Evolutionary conservation across 139 green algal species (phyloP).

Genomic region (Chloropicon primus): DNA sequence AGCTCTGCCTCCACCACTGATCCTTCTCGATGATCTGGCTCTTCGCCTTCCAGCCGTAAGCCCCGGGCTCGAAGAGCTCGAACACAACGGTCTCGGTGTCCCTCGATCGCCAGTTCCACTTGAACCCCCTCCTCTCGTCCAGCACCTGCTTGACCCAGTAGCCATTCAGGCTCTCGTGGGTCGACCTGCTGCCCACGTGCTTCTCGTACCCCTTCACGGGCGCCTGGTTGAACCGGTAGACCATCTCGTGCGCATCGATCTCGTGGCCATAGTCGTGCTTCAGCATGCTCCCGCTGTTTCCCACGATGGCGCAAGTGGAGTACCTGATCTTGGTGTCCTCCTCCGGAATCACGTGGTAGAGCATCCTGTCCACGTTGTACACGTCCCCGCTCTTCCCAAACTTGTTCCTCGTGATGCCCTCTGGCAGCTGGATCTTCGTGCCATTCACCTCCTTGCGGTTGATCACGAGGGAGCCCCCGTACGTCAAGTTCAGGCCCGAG

Average conservation of each 20-base stretch:
- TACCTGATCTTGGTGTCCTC: slow-evolving; percentile 2
- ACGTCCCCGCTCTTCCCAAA: slow-evolving; percentile 8
- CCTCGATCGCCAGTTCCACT: slow-evolving; percentile 14
- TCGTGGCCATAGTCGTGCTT: slow-evolving; percentile 8
- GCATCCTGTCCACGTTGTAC: slow-evolving; percentile 15
- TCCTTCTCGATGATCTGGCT: slow-evolving; percentile 19
- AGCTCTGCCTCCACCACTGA: slow-evolving; percentile 4
- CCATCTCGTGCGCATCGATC: slow-evolving; percentile 21
- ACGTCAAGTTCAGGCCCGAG: slow-evolving; percentile 3
- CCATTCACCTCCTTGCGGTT: slow-evolving; percentile 12
- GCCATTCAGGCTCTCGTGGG: slow-evolving; percentile 16
- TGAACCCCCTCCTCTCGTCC: slow-evolving; percentile 6
- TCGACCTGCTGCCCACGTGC: slow-evolving; percentile 12
- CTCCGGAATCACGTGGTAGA: slow-evolving; percentile 15
- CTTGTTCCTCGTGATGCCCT: slow-evolving; percentile 10
- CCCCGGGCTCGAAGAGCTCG: slow-evolving; percentile 17
- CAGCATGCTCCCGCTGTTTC: slow-evolving; percentile 14
- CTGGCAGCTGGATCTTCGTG: slow-evolving; percentile 11
- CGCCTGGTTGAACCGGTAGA: slow-evolving; percentile 24
- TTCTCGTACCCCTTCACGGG: slow-evolving; percentile 14
- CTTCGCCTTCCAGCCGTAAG: slow-evolving; percentile 7
- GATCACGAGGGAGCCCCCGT: slow-evolving; percentile 4
- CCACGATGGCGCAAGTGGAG: slow-evolving; percentile 15
- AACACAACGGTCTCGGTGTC: slow-evolving; percentile 16
- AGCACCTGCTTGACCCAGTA: slow-evolving; percentile 19